Evolutionary conservation across 2,329 filamentous ascomycete genomes (phyloP).

Genomic region (Penicillium sp.): DNA sequence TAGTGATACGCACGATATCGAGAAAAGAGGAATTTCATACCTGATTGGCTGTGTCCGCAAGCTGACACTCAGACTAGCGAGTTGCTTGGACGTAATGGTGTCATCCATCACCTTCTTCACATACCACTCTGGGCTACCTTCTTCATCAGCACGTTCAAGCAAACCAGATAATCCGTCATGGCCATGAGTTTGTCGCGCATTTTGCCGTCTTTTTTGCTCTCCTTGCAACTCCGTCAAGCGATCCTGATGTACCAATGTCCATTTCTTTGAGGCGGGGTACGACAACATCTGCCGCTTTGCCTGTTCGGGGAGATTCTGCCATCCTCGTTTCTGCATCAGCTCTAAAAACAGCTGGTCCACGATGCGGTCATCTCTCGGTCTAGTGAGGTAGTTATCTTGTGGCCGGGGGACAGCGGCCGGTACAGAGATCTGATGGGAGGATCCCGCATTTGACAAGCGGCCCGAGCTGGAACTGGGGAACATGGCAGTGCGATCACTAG

Average conservation of each 20-base stretch:
- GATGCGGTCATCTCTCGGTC: conserved; percentile 60
- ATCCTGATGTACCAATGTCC: conserved; percentile 95
- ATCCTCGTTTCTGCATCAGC: conserved; percentile 95
- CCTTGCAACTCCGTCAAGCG: conserved; percentile 89
- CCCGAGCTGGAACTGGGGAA: conserved; percentile 25
- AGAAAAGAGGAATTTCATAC: conserved; percentile 23
- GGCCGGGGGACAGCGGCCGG: conserved; percentile 31
- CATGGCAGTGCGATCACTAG: conserved; percentile 33
- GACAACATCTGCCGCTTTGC: conserved; percentile 93
- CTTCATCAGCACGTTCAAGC: conserved; percentile 79
- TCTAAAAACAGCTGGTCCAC: conserved; percentile 90
- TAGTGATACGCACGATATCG: neutral
- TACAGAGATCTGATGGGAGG: conserved; percentile 28
- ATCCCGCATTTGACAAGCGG: conserved; percentile 32
- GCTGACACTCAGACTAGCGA: conserved; percentile 91
- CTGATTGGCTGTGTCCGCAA: conserved; percentile 91
- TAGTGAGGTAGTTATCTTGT: conserved; percentile 42
- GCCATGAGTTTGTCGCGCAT: conserved; percentile 67
- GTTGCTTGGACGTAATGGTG: conserved; percentile 82
- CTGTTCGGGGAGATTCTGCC: conserved; percentile 95
- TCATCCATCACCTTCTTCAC: conserved; percentile 97
- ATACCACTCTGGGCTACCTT: conserved; percentile 97
- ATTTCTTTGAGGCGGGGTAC: conserved; percentile 92
- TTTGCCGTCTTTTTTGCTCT: conserved; percentile 81
- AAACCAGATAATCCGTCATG: conserved; percentile 63